phyloP scores from a whole-genome alignment of 768 basidiomycete species.

The Piloderma croceum region DNA sequence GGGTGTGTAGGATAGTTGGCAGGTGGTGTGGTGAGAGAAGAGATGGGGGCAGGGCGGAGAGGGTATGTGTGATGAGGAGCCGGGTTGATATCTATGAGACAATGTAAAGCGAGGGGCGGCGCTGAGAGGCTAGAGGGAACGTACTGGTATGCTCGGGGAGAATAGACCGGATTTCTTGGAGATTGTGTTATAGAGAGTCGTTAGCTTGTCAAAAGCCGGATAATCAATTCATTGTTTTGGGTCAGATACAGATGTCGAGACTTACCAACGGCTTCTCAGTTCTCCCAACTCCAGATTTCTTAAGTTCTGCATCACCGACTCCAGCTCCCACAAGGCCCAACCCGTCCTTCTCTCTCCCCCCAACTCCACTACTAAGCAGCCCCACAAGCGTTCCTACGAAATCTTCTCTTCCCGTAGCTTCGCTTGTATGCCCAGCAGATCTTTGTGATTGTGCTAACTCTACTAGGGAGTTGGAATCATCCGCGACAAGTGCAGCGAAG shows the following conservation, averaged over 20 bases:
- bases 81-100: conserved; percentile 7
- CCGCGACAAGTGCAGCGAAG: conserved; percentile 58
- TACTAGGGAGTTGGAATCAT: conserved; percentile 47
- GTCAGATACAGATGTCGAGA: conserved; percentile 7
- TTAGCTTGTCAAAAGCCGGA: conserved; percentile 32
- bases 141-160: conserved; percentile 25
- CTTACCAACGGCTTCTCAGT: conserved; percentile 54
- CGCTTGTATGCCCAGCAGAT: conserved; percentile 8
- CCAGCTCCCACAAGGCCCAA: conserved; percentile 37
- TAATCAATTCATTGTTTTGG: conserved; percentile 18
- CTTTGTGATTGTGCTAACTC: conserved; percentile 41
- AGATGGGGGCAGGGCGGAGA: conserved; percentile 45
- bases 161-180: conserved; percentile 29
- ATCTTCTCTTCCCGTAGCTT: conserved; percentile 11
- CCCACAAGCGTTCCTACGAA: conserved; percentile 40
- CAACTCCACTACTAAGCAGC: conserved; percentile 34
- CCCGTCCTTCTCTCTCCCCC: conserved; percentile 38
- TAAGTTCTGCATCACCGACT: conserved; percentile 39
- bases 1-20: conserved; percentile 23
- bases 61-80: conserved; percentile 23
- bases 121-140: conserved; percentile 36
- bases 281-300: conserved; percentile 47
- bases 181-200: conserved; percentile 29
- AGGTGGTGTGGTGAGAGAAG: conserved; percentile 30
- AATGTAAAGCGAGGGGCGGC: conserved; percentile 37